These are phyloP conservation scores for Brachypodium distachyon DNA, from an alignment of 202 grass and related monocot species.

Conservation along the genomic window DNA sequence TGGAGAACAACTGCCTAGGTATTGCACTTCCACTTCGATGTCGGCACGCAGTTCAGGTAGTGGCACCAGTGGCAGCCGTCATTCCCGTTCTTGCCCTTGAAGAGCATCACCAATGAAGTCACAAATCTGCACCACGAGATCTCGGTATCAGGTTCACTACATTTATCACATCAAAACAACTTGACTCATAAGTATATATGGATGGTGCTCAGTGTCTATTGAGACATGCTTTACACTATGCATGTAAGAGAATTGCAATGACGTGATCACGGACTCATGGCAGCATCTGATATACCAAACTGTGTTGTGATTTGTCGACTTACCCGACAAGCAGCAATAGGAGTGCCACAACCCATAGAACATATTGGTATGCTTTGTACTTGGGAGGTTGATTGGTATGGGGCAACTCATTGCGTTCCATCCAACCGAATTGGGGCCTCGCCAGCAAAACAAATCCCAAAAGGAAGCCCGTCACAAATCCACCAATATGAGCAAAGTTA, in stretches of 20 bases:
- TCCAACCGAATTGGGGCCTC: slow-evolving; percentile 88
- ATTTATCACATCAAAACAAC: neutral
- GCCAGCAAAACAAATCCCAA: slow-evolving; percentile 78
- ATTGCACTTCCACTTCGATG: slow-evolving; percentile 87
- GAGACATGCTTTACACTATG: neutral
- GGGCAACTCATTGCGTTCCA: slow-evolving; percentile 65
- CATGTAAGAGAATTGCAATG: neutral
- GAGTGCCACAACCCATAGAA: slow-evolving; percentile 69
- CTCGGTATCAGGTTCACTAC: neutral
- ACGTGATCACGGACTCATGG: neutral
- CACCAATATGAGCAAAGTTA: slow-evolving; percentile 80
- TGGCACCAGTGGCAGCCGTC: slow-evolving; percentile 95
- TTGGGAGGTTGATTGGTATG: slow-evolving; percentile 83
- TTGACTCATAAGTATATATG: neutral
- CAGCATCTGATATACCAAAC: neutral
- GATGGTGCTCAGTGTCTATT: neutral
- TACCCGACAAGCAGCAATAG: slow-evolving; percentile 74
- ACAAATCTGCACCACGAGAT: slow-evolving; percentile 39
- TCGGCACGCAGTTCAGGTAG: slow-evolving; percentile 91
- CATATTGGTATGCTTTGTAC: slow-evolving; percentile 89
- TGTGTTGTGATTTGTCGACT: neutral
- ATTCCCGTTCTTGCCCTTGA: slow-evolving; percentile 80
- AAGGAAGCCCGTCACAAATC: slow-evolving; percentile 67
- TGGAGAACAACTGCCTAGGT: slow-evolving; percentile 19
- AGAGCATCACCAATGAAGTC: slow-evolving; percentile 78